phyloP scores from a whole-genome alignment of 2,329 filamentous ascomycete species.

The Aspergillus hiratsukae region DNA sequence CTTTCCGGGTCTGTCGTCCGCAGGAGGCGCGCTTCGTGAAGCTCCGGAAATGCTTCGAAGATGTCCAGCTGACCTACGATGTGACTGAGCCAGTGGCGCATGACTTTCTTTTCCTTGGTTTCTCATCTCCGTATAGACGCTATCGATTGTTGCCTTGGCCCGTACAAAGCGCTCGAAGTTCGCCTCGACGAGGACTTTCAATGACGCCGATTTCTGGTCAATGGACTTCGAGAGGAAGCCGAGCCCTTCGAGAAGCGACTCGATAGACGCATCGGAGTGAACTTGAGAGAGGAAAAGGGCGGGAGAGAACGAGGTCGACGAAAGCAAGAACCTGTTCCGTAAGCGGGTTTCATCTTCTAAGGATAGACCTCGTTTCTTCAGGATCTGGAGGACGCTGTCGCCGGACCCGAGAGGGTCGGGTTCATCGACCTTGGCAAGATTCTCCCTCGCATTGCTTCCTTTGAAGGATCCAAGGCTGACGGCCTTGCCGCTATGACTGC shows the following conservation, averaged over 20 bases:
- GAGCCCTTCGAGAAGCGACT: conserved; percentile 73
- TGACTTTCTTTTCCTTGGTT: conserved; percentile 58
- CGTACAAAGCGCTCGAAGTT: conserved; percentile 98
- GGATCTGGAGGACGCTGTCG: conserved; percentile 76
- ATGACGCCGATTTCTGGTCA: conserved; percentile 92
- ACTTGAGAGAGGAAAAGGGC: conserved; percentile 87
- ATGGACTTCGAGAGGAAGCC: conserved; percentile 86
- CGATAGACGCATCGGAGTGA: conserved; percentile 79
- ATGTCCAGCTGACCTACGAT: conserved; percentile 60
- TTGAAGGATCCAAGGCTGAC: conserved; percentile 64
- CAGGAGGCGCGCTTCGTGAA: conserved; percentile 37
- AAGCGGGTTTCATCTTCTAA: conserved; percentile 79
- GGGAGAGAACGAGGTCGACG: conserved; percentile 92
- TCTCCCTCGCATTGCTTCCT: conserved; percentile 65
- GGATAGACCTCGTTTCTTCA: conserved; percentile 71
- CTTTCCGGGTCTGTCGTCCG: conserved; percentile 64
- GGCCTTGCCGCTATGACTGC: conserved; percentile 65
- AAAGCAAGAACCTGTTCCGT: conserved; percentile 88
- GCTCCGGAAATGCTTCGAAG: conserved; percentile 53
- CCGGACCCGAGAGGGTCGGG: conserved; percentile 84
- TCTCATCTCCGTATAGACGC: conserved; percentile 95
- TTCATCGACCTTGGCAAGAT: conserved; percentile 83
- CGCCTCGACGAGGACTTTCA: conserved; percentile 93
- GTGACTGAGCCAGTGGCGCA: conserved; percentile 40
- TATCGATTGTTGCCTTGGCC: conserved; percentile 96